These are phyloP conservation scores for Fusarium falciforme DNA, from an alignment of 2,329 filamentous ascomycete genomes.

Conservation along the genomic window DNA sequence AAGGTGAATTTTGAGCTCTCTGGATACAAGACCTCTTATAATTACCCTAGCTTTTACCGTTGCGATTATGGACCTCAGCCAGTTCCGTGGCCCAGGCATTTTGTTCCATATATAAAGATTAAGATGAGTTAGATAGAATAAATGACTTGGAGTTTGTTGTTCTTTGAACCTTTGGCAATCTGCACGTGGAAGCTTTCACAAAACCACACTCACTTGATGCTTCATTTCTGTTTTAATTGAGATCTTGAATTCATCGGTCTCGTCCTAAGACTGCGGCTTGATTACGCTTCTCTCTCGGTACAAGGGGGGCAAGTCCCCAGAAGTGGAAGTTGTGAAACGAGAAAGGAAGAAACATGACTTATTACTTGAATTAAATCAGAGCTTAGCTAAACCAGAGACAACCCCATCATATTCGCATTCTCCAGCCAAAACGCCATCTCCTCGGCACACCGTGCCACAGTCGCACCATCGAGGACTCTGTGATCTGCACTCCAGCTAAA, in stretches of 20 bases:
- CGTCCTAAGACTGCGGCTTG: neutral
- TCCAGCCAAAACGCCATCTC: constrained; percentile 8
- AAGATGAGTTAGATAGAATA: neutral
- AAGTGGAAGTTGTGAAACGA: neutral
- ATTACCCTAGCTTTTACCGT: constrained; percentile 1
- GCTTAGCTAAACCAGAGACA: neutral
- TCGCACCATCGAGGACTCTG: neutral
- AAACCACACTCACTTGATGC: too few relatives aligned
- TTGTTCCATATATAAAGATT: constrained; percentile 5
- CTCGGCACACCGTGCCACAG: constrained; percentile 13
- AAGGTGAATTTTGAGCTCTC: neutral
- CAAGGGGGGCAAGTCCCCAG: too few relatives aligned
- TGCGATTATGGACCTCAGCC: neutral
- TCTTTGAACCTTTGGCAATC: neutral
- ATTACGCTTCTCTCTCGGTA: neutral
- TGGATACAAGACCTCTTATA: constrained; percentile 1
- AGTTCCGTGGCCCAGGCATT: constrained; percentile 2
- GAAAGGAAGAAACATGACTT: neutral
- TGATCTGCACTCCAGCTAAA: neutral
- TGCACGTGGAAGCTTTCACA: too few relatives aligned
- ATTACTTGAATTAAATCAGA: neutral
- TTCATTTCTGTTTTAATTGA: too few relatives aligned
- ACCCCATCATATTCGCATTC: neutral
- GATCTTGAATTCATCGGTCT: neutral
- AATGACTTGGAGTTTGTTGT: neutral